A percentile compares a stretch with the other conserved stretches of the same genome.
Evolutionary conservation across 2,329 filamentous ascomycete species (phyloP).

Genomic region (Apiospora marii): DNA sequence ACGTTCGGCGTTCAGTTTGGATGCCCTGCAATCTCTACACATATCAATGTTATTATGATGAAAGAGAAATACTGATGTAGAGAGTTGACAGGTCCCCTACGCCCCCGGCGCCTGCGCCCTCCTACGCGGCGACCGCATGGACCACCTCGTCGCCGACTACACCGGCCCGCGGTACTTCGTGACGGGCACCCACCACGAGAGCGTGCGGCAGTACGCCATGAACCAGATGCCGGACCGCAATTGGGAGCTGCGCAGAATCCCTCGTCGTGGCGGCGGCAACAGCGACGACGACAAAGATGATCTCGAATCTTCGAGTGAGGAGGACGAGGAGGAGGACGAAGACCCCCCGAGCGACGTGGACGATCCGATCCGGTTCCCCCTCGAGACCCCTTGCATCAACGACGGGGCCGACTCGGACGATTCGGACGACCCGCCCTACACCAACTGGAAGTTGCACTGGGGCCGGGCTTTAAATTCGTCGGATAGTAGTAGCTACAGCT

Average conservation of each 20-base stretch:
- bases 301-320: too few species aligned
- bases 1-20: too few species aligned
- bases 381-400: background rate
- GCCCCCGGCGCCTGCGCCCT: constrained; percentile 28
- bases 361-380: background rate
- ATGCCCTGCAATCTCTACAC: too few species aligned
- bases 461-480: background rate
- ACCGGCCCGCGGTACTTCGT: constrained; percentile 27
- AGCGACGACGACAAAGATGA: too few species aligned
- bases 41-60: too few species aligned
- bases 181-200: constrained; percentile 30
- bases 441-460: background rate
- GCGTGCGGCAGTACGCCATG: background rate
- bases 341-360: background rate
- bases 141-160: constrained; percentile 29
- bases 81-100: constrained; percentile 27
- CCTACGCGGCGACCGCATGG: constrained; percentile 26
- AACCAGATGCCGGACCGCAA: too few species aligned
- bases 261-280: too few species aligned
- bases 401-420: background rate
- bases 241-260: too few species aligned
- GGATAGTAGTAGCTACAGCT: background rate
- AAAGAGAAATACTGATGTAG: too few species aligned
- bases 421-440: background rate
- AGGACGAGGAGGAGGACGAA: too few species aligned